phyloP scores from a whole-genome alignment of 768 basidiomycete genomes.

The Leucocoprinus birnbaumii region DNA sequence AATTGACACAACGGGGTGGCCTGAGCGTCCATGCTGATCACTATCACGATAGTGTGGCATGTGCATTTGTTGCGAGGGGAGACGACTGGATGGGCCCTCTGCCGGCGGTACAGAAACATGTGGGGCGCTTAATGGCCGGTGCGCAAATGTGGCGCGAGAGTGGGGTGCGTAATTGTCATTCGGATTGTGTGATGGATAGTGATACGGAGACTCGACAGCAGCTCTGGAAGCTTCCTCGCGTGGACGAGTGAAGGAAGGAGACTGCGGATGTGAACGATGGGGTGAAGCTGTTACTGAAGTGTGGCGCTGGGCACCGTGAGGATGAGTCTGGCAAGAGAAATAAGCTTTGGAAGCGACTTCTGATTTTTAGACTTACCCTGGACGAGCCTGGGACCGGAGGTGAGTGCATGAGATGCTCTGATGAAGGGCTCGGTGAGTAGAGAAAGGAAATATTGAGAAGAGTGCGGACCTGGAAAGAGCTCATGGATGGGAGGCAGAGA shows the following conservation, averaged over 20 bases:
- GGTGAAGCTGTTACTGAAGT: not conserved
- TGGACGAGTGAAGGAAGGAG: not conserved
- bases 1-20: not conserved
- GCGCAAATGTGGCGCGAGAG: not conserved
- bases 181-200: not conserved
- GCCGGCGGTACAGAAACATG: not conserved
- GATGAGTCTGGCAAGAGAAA: not conserved
- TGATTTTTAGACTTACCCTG: not conserved
- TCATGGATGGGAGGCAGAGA: slow-evolving; percentile 51
- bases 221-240: not conserved
- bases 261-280: not conserved
- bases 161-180: not conserved
- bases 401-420: slow-evolving; percentile 19
- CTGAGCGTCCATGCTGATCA: not conserved
- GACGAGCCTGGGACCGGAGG: not conserved
- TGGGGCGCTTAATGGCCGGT: not conserved
- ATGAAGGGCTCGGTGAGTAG: not conserved
- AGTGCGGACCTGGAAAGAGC: slow-evolving; percentile 48
- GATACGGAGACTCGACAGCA: not conserved
- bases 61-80: not conserved
- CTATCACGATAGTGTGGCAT: not conserved
- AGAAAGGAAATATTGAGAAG: not conserved
- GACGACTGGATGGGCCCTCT: not conserved
- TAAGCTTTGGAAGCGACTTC: not conserved
- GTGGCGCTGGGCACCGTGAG: not conserved